Evolutionary conservation across 345 rosid species (phyloP).

Genomic region (Punica granatum): DNA sequence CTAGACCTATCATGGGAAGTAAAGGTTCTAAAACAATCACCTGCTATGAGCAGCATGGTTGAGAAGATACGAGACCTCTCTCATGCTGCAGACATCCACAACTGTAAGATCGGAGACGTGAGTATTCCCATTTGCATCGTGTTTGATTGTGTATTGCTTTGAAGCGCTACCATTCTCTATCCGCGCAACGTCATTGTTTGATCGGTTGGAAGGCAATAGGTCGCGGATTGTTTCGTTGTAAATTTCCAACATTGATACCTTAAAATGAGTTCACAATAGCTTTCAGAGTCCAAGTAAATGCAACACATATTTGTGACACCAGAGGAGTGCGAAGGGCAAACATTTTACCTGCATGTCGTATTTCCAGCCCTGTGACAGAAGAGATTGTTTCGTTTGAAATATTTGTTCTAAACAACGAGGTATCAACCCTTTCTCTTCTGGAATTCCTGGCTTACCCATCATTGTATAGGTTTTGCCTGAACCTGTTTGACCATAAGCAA

Average conservation of each 20-base stretch:
- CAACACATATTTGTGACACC: neutral
- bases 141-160: slow-evolving; percentile 62
- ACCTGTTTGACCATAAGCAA: slow-evolving; percentile 98
- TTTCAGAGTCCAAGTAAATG: neutral
- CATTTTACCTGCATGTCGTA: slow-evolving; percentile 79
- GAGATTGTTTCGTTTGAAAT: slow-evolving; percentile 82
- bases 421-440: slow-evolving; percentile 67
- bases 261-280: slow-evolving; percentile 9
- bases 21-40: slow-evolving; percentile 20
- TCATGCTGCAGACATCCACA: slow-evolving; percentile 62
- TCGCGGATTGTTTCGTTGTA: slow-evolving; percentile 92
- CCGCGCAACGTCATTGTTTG: slow-evolving; percentile 42
- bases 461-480: slow-evolving; percentile 95
- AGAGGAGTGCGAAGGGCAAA: neutral
- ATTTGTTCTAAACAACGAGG: slow-evolving; percentile 91
- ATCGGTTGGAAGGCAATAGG: slow-evolving; percentile 45
- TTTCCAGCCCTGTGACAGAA: slow-evolving; percentile 86
- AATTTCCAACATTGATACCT: slow-evolving; percentile 98
- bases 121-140: slow-evolving; percentile 75
- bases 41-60: slow-evolving; percentile 86
- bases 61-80: slow-evolving; percentile 64
- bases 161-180: slow-evolving; percentile 44
- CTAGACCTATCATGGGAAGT: neutral
- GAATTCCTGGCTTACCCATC: slow-evolving; percentile 85
- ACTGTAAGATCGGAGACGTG: slow-evolving; percentile 69